Evolutionary conservation across 805 yeast genomes (phyloP).

Genomic region (Tetrapisispora phaffii): DNA sequence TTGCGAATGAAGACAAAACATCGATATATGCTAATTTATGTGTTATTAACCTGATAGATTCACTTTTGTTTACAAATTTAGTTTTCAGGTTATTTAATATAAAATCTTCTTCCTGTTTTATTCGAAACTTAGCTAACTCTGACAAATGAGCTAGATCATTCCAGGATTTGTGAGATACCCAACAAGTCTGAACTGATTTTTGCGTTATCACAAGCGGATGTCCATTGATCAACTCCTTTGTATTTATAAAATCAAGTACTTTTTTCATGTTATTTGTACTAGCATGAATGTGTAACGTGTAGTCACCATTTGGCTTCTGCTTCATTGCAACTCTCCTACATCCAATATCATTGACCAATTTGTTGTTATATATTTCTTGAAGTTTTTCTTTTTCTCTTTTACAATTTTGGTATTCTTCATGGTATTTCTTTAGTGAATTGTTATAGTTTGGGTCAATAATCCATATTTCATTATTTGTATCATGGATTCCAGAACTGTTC

Average conservation of each 20-base stretch:
- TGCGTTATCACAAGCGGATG: slow-evolving; percentile 26
- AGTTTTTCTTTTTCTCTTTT: slow-evolving; percentile 22
- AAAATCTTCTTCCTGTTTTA: slow-evolving; percentile 44
- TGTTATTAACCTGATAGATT: slow-evolving; percentile 42
- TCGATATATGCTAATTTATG: slow-evolving; percentile 57
- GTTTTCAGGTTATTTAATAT: slow-evolving; percentile 42
- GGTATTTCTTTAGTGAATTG: slow-evolving; percentile 27
- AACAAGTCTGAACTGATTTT: slow-evolving; percentile 36
- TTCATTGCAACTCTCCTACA: slow-evolving; percentile 30
- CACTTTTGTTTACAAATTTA: slow-evolving; percentile 36
- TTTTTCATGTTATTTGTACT: slow-evolving; percentile 22
- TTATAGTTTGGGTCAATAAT: slow-evolving; percentile 31
- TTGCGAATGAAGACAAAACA: slow-evolving; percentile 61
- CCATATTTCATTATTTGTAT: slow-evolving; percentile 15
- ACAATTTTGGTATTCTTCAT: slow-evolving; percentile 27
- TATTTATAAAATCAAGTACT: slow-evolving; percentile 13
- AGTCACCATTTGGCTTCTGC: slow-evolving; percentile 35
- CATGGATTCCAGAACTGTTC: too few relatives aligned
- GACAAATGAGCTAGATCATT: slow-evolving; percentile 40
- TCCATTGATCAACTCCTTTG: slow-evolving; percentile 2
- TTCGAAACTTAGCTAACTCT: slow-evolving; percentile 36
- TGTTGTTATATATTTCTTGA: slow-evolving; percentile 24
- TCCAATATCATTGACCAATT: slow-evolving; percentile 17
- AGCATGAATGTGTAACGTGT: slow-evolving; percentile 42
- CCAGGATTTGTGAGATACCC: slow-evolving; percentile 44